These are phyloP conservation scores for Coemansia sp. DNA, from an alignment of 192 early-diverging fungal genomes.

Conservation along the genomic window DNA sequence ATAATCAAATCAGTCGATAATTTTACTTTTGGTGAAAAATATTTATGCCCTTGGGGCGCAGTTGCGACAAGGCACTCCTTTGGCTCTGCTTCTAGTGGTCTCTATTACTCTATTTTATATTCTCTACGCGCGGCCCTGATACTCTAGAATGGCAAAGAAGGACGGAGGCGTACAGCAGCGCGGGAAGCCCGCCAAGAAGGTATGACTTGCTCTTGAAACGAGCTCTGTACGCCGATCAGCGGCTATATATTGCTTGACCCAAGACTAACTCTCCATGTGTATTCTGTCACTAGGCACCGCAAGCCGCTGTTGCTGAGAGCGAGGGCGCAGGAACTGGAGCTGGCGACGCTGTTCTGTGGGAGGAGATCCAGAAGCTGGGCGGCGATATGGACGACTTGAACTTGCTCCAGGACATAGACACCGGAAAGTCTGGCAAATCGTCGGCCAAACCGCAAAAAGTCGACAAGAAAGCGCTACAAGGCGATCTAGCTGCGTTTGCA, in stretches of 20 bases:
- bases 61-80: background rate
- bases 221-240: background rate
- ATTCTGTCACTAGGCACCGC: background rate
- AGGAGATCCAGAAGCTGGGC: conserved; percentile 66
- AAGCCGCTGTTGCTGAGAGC: background rate
- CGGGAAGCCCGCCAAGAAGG: conserved; percentile 9
- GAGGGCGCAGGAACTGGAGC: background rate
- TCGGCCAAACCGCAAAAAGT: conserved; percentile 17
- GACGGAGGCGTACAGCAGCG: conserved; percentile 12
- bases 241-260: background rate
- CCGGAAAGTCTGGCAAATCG: conserved; percentile 27
- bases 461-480: conserved; percentile 16
- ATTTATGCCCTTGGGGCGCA: background rate
- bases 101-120: background rate
- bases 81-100: background rate
- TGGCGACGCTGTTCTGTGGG: conserved; percentile 41
- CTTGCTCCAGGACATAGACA: conserved; percentile 58
- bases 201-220: background rate
- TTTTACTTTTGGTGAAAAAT: conserved; percentile 11
- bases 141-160: conserved; percentile 17
- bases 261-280: background rate
- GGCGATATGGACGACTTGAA: conserved; percentile 59
- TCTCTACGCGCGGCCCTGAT: background rate
- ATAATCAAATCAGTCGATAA: conserved; percentile 1
- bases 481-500: conserved; percentile 39